A percentile compares a stretch with the other conserved stretches of the same genome.
phyloP scores from a whole-genome alignment of 768 basidiomycete genomes.

The Collybia sp. region DNA sequence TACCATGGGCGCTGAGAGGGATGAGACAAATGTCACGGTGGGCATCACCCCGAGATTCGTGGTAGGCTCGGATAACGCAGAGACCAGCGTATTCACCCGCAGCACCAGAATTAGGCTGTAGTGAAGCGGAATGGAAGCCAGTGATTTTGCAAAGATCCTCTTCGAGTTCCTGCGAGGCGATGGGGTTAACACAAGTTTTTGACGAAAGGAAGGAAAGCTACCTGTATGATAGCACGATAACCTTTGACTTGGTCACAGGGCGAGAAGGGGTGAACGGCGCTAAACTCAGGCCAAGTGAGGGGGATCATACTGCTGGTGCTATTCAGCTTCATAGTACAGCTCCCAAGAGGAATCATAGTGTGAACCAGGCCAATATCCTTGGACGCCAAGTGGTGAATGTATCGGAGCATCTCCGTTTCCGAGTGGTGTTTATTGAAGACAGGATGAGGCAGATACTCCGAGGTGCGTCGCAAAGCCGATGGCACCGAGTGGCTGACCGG shows the following conservation, averaged over 20 bases:
- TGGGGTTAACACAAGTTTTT: neutral
- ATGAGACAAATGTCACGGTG: conserved; percentile 91
- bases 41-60: conserved; percentile 80
- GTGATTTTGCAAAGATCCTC: conserved; percentile 89
- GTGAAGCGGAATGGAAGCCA: conserved; percentile 91
- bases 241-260: conserved; percentile 88
- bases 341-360: conserved; percentile 93
- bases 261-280: conserved; percentile 87
- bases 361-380: conserved; percentile 96
- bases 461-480: conserved; percentile 50
- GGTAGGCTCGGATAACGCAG: conserved; percentile 90
- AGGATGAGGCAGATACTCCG: conserved; percentile 74
- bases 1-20: conserved; percentile 95
- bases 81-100: conserved; percentile 98
- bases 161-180: conserved; percentile 70
- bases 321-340: conserved; percentile 98
- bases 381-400: conserved; percentile 88
- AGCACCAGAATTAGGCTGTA: conserved; percentile 99
- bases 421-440: conserved; percentile 98
- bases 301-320: conserved; percentile 98
- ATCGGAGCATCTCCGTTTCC: conserved; percentile 98
- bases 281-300: conserved; percentile 91
- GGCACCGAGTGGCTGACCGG: conserved; percentile 47
- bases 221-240: conserved; percentile 78
- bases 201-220: conserved; percentile 16